phyloP scores from a whole-genome alignment of 2,329 filamentous ascomycete species.

The Monilinia polystroma region DNA sequence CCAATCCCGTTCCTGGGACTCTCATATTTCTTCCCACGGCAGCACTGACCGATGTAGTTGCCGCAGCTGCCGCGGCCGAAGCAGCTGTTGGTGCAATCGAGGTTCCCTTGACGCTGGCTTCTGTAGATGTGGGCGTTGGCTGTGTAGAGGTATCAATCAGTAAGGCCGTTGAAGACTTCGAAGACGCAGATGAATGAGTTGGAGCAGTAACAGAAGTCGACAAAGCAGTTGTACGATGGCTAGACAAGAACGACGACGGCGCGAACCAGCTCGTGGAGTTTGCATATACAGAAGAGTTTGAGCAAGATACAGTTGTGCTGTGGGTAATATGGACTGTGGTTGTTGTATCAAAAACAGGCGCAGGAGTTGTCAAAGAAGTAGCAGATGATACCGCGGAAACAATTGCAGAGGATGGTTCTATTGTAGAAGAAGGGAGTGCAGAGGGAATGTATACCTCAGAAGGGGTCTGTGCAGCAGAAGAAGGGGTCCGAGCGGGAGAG shows the following conservation, averaged over 20 bases:
- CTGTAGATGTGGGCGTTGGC: background rate
- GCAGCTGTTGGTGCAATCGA: background rate
- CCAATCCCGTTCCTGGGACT: background rate
- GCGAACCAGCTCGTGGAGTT: slow-evolving; percentile 6
- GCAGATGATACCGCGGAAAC: background rate
- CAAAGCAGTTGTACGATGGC: slow-evolving; percentile 4
- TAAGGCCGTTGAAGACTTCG: background rate
- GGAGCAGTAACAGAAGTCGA: background rate
- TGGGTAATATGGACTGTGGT: slow-evolving; percentile 3
- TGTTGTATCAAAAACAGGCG: slow-evolving; percentile 3
- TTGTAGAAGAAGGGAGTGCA: background rate
- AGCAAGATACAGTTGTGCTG: slow-evolving; percentile 12
- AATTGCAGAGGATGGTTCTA: background rate
- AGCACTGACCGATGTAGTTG: background rate
- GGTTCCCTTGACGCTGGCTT: background rate
- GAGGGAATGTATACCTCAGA: too few relatives aligned
- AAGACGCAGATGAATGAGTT: background rate
- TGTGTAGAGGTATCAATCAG: slow-evolving; percentile 17
- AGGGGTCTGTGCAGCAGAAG: background rate
- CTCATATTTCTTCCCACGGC: slow-evolving; percentile 4
- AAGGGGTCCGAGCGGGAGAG: background rate
- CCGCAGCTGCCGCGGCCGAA: background rate
- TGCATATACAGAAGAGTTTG: background rate
- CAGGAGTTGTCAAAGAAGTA: background rate
- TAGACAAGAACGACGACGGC: slow-evolving; percentile 8